Evolutionary conservation across 306 rosid species (phyloP), one percentile per base, ranked within the genome.

Genomic region (Herpetospermum pedunculosum): DNA sequence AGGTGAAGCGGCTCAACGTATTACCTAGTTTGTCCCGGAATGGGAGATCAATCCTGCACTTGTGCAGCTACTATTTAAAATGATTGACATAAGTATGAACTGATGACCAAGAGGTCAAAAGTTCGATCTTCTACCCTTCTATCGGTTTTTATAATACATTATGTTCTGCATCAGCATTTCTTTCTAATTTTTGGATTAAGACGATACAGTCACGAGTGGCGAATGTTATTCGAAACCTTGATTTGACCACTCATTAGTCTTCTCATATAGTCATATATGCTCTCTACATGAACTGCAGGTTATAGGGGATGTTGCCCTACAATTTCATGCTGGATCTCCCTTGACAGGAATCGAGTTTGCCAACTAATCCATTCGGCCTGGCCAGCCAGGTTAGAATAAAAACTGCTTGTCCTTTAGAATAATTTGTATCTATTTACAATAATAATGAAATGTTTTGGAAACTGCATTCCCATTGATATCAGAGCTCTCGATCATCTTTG

Each of bases 251-350:
- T 34, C 14, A 16, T 18, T 8, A 62, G 41, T 9, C 44, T 18
- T 18, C 6, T 34, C 40, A 21, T 52, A 52, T 25, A 26, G 5
- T 54, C 34, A 8, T 60, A 60, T 37, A 63, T 19, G 46, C 62
- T 63, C 30, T 35, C 47, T 63, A 25, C 50, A 5, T 40, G 37
- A 5, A 55, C 57, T 48, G 21, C 83, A 90, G 98, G 83, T 78
- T 68, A 96, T 90, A 29, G 97, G 97, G 46, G 98, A 88, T 80
- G 90, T 79, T 13, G 86, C 84, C 80, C 87, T 93, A 75, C 90
- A 93, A 81, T 83, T 93, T 74, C 93, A 90, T 62, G 83, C 80
- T 2, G 90, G 88, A 47, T 79, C 59, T 74, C 88, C 96, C 78
- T 75, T 89, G 80, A 81, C 89, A 34, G 97, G 88, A n/a, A 78